A percentile compares a stretch with the other conserved stretches of the same genome.
phyloP scores from a whole-genome alignment of 257 asterid genomes.

The Solanum rostratum region DNA sequence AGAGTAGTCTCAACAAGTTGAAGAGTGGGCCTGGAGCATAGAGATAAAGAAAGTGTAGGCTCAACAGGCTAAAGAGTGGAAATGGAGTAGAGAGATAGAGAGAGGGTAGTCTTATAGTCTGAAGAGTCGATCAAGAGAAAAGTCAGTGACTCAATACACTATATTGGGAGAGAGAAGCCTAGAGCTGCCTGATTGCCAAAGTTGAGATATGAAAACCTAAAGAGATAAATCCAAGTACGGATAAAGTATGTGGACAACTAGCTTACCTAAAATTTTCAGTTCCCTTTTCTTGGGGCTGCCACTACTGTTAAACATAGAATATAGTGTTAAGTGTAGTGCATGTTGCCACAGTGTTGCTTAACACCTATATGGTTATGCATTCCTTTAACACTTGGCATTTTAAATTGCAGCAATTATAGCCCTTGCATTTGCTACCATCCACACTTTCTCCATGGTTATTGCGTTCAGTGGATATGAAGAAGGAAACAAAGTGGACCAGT shows the following conservation, averaged over 20 bases:
- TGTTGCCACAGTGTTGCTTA: not conserved
- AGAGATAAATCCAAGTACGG: not conserved
- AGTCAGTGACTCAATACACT: not conserved
- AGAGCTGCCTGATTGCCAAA: not conserved
- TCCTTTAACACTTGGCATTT: not conserved
- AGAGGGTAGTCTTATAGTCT: not conserved
- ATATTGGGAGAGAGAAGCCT: not conserved
- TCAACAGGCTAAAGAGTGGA: not conserved
- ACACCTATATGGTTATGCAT: not conserved
- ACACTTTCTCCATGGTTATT: conserved; percentile 93
- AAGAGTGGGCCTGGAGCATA: not conserved
- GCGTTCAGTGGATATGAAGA: conserved; percentile 82
- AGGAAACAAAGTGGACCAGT: conserved; percentile 57
- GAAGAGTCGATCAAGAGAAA: not conserved
- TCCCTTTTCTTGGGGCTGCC: not conserved
- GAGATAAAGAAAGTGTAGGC: not conserved
- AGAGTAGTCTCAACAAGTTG: not conserved
- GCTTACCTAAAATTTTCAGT: not conserved
- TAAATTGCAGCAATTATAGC: conserved; percentile 71
- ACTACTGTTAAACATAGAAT: not conserved
- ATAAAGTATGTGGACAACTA: not conserved
- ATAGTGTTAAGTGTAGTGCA: not conserved
- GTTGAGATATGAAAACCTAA: not conserved
- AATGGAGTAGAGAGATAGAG: not conserved
- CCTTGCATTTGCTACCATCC: conserved; percentile 88